Evolutionary conservation across 345 rosid genomes (phyloP), one percentile per base, ranked within the genome.

Genomic region (Eucalyptus rudis): DNA sequence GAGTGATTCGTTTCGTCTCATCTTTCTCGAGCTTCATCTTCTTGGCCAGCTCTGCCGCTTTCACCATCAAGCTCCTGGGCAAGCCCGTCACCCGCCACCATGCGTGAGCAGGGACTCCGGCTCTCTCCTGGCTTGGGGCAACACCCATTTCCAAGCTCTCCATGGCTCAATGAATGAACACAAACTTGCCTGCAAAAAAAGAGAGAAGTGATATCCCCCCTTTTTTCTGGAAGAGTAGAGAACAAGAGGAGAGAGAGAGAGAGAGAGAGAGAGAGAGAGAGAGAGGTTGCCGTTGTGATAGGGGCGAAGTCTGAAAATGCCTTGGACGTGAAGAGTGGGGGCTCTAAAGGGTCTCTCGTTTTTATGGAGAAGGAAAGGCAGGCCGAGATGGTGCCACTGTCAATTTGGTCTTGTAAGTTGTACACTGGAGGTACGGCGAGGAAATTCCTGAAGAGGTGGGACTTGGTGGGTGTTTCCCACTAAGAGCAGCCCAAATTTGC

Each of bases 1-100:
- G 99, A 47, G 90, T 83, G 45, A 96, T 88, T 88, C 97, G 94
- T 90, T 97, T 96, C 4, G 95, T 96, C 49, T 97, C 99, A 84
- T 97, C 98, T 92, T 90, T 45, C 27, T 91, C 97, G 8, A 97
- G 89, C 64, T 94, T 94, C 79, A 68, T 92, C 27, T 66, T 91
- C 52, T 86, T 83, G 22, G 80, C 87, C n/a, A 92, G 80, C 2
- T 86, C 91, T 25, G 87, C 87, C 50, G 85, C 87, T 89, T 86
- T 90, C 13, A 81, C 80, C 50, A 85, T 87, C 2, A 90, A 54
- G 31, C 86, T 92, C 40, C 25, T 58, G 7, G 87, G 85, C 86
- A 90, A 87, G 62, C 88, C 71, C 86, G 76, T 90, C 6, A 91
- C 1, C 89, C 90, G 16, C 43, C 76, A 59, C 79, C 83, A 36